Evolutionary conservation across 2,329 filamentous ascomycete genomes (phyloP), one percentile per base, ranked within the genome.

Genomic region (Albophoma yamanashiensis): DNA sequence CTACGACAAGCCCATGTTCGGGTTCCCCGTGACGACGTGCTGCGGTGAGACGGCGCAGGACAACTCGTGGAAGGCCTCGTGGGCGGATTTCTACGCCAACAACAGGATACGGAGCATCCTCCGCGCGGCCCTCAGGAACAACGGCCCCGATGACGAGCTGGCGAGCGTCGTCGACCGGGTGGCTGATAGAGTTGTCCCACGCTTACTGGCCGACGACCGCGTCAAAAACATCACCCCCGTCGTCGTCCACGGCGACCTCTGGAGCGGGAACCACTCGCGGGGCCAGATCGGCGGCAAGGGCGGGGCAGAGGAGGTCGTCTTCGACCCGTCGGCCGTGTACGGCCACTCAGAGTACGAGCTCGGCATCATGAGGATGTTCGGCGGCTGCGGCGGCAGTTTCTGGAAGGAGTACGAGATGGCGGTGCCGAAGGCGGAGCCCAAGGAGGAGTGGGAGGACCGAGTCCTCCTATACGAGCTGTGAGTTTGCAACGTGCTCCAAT

Each of bases 351-450:
- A 97, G 76, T 97, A 88, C 72, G 93, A 97, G 66, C 76, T 96
- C 58, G 93, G 93, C 0, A 96, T 96, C 65, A 97, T 97, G 92
- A 84, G 82, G 58, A 96, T 97, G 92, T 97, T 97, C 80, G 92
- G 92, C 0, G 93, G 93, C 0, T 96, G 95, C 73, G 86, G 86
- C 0, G 67, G 72, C 0, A 72, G 69, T 1, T 96, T 96, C 67
- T 86, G 89, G 79, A 80, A 80, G 39, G 90, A 94, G 70, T 97
- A 97, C 71, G 84, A 89, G 70, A 72, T 77, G 45, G 69, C 91
- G 31, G 85, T 92, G 55, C 88, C 89, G 0, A 95, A 89, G 76
- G 87, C 88, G 11, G 89, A 96, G 70, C 92, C 92, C 0, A 81
- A 79, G 14, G 84, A 82, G 14, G 92, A 97, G 77, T 96, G 90